Evolutionary conservation across 1,284 basidiomycete species (phyloP).

Genomic region (Apiotrichum sp.): DNA sequence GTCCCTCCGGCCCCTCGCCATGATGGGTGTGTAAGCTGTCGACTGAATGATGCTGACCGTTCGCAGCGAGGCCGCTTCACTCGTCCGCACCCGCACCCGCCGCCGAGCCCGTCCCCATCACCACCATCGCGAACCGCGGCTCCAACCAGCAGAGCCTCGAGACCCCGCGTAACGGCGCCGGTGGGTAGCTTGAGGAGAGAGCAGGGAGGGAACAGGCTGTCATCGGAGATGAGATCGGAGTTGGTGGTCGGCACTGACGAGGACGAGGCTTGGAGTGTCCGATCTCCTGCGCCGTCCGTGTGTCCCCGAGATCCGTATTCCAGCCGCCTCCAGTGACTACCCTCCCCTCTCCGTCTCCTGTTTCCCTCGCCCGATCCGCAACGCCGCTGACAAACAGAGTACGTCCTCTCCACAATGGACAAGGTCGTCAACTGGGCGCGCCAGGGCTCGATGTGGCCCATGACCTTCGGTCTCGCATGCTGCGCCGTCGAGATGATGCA

Average conservation of each 20-base stretch:
- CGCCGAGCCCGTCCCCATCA: conserved; percentile 43
- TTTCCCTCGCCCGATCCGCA: too few species aligned
- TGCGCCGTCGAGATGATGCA: conserved; percentile 99
- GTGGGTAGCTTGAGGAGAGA: conserved; percentile 50
- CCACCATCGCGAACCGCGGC: conserved; percentile 58
- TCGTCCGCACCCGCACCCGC: conserved; percentile 29
- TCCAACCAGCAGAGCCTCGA: conserved; percentile 81
- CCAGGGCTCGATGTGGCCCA: conserved; percentile 98
- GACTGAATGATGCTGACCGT: neutral
- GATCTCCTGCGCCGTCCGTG: too few species aligned
- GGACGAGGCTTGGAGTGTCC: neutral
- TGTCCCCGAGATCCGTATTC: too few species aligned
- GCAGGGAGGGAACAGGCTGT: neutral
- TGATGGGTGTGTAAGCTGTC: conserved; percentile 8
- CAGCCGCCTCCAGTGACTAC: too few species aligned
- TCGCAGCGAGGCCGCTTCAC: conserved; percentile 30
- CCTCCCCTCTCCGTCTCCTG: too few species aligned
- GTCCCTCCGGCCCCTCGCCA: conserved; percentile 32
- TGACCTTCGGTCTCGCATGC: conserved; percentile 97
- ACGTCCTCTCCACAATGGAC: conserved; percentile 91
- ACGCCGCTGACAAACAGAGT: conserved; percentile 56
- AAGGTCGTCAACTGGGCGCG: conserved; percentile 97
- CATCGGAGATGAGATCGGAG: neutral
- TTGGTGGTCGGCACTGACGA: neutral
- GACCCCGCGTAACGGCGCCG: conserved; percentile 81